Conservation (phyloP, 2,329 filamentous ascomycete genomes). For the Phialophora macrospora region DNA sequence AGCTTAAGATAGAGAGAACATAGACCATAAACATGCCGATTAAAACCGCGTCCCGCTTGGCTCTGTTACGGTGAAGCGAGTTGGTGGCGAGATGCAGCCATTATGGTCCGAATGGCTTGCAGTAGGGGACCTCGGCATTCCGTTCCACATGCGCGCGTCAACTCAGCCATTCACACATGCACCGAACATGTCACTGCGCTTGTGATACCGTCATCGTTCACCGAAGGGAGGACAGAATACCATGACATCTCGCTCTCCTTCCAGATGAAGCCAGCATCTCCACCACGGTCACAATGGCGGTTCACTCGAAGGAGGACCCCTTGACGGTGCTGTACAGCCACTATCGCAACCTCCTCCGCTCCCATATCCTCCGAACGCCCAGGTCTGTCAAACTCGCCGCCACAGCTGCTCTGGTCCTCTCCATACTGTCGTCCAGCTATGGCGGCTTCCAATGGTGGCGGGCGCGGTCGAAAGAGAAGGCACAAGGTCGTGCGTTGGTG, state of each 20-base stretch:
- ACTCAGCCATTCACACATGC: conserved; percentile 8
- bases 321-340: conserved; percentile 69
- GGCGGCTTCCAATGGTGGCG: conserved; percentile 80
- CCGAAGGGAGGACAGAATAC: not conserved
- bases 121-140: conserved; percentile 7
- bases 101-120: not conserved
- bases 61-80: not conserved
- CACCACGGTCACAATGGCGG: conserved; percentile 67
- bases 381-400: conserved; percentile 74
- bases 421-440: conserved; percentile 78
- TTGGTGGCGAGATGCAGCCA: not conserved
- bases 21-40: not conserved
- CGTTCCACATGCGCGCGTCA: conserved; percentile 6
- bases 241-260: not conserved
- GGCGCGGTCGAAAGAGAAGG: conserved; percentile 73
- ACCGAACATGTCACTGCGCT: conserved; percentile 4
- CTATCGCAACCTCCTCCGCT: conserved; percentile 56
- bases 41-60: too few relatives aligned
- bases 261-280: conserved; percentile 15
- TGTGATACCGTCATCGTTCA: not conserved
- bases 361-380: conserved; percentile 66
- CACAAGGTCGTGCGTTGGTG: conserved; percentile 79
- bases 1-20: not conserved
- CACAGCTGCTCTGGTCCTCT: conserved; percentile 73
- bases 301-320: conserved; percentile 79